Percentiles rank a stretch among this genome's conserved stretches.
Evolutionary conservation across 495 filamentous ascomycete species (phyloP).

Genomic region (Thermochaetoides thermophila): DNA sequence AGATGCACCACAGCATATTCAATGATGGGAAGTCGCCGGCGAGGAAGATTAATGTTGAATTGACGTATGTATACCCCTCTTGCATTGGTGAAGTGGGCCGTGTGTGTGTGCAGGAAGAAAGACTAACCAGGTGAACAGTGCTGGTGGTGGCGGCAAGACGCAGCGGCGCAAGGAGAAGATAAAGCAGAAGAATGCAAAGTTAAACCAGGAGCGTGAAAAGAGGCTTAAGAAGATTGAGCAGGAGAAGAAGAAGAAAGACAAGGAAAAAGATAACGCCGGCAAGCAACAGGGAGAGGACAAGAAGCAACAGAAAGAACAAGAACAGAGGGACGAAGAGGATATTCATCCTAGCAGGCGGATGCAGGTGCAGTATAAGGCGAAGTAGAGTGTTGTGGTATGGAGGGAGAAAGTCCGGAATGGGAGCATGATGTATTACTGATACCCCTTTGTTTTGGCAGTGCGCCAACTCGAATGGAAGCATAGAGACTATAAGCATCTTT

Average conservation of each 20-base stretch:
- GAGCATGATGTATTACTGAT: no score
- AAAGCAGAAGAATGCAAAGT: conserved; percentile 63
- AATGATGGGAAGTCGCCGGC: conserved; percentile 45
- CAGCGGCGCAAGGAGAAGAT: conserved; percentile 58
- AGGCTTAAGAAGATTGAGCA: conserved; percentile 34
- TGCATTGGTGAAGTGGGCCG: no score
- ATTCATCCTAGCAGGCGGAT: conserved; percentile 19
- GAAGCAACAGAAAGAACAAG: conserved; percentile 8
- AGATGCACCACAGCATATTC: conserved; percentile 78
- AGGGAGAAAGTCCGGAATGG: no score
- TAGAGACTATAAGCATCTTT: no score
- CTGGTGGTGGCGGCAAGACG: conserved; percentile 73
- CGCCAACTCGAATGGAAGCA: no score
- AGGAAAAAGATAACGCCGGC: conserved; percentile 33
- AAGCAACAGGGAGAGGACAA: conserved; percentile 1
- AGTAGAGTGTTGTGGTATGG: no score
- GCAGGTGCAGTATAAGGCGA: conserved; percentile 9
- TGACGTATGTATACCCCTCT: conserved; percentile 48
- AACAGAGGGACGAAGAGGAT: conserved; percentile 9
- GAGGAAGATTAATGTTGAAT: conserved; percentile 77
- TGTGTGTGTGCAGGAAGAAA: no score
- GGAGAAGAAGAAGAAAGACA: conserved; percentile 33
- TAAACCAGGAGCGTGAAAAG: conserved; percentile 61
- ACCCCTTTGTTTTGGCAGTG: no score
- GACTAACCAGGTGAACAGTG: conserved; percentile 24